Base-by-base conservation (phyloP, 164 flowering plant species). In the Berberis thunbergii region DNA sequence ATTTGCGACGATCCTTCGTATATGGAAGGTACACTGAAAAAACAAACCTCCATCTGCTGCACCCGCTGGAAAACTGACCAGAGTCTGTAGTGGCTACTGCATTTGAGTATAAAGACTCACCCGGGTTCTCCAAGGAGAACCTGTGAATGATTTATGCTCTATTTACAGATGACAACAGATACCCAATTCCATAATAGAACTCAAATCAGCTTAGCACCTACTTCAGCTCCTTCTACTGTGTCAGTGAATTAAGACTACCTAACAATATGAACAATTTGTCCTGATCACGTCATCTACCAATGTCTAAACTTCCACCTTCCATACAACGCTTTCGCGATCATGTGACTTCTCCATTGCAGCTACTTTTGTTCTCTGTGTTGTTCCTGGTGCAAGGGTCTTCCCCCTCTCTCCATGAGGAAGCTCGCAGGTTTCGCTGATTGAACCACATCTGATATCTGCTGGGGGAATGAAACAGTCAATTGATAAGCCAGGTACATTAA, bases 381-480 rank as follows among this genome's bases (percentile, higher is more conserved):
- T 26, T 26, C 26, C 80, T 52, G 74, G 67, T 2, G 80, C 72
- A 49, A 66, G 62, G 41, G 73, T 68, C 70, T 80, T 87, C 42
- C 78, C 91, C 70, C 83, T 80, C 59, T 84, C 86, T 41, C 79
- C 85, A 13, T 72, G 86, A 66, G 86, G 79, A 45, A 85, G 85
- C 69, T 87, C 96, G 67, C 79, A 79, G 26, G 89, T 63, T 67
- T 89, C 96, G 62, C 87, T 77, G 12, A 86, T 67, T 40, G 89
- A 81, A 1, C 80, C 80, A 7, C 85, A 75, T 64, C 84, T 75
- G 43, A 91, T 70, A 54, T 88, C 97, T 40, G 87, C 90, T 1
- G 89, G 89, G 40, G 89, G 89, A 4, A 84, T 82, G 72, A 84
- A 84, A 67, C 89, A 84, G 66, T 84, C 89, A 41, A 78, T 61